phyloP scores from a whole-genome alignment of 257 asterid species.

The Primulina eburnea region DNA sequence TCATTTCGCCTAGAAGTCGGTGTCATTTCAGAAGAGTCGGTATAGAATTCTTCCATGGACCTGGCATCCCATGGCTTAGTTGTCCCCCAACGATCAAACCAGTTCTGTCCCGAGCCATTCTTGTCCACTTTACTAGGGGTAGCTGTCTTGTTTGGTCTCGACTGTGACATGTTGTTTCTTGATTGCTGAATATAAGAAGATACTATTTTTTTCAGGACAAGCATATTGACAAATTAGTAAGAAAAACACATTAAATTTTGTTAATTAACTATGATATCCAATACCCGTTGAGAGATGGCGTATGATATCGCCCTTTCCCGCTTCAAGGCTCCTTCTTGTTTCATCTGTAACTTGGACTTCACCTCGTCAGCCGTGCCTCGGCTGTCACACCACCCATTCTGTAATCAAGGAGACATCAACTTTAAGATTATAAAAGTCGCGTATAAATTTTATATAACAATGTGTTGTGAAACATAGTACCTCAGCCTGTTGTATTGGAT shows the following conservation, averaged over 20 bases:
- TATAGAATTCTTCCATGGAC: conserved; percentile 34
- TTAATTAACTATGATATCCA: not conserved
- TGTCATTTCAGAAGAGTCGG: conserved; percentile 32
- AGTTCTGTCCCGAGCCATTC: conserved; percentile 33
- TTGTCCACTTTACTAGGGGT: conserved; percentile 35
- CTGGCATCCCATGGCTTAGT: conserved; percentile 52
- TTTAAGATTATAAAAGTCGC: not conserved
- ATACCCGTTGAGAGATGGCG: conserved; percentile 52
- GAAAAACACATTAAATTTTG: not conserved
- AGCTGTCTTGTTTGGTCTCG: conserved; percentile 33
- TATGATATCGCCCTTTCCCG: conserved; percentile 85
- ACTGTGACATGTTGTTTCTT: conserved; percentile 32
- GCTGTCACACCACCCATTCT: conserved; percentile 89
- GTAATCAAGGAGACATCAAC: not conserved
- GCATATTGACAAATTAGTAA: not conserved
- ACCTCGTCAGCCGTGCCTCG: conserved; percentile 69
- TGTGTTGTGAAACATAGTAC: conserved; percentile 30
- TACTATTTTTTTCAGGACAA: not conserved
- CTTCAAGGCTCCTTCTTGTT: conserved; percentile 78
- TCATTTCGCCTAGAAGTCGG: conserved; percentile 30
- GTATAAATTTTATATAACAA: not conserved
- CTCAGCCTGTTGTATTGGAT: conserved; percentile 60
- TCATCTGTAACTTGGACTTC: conserved; percentile 70
- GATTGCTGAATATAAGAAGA: conserved; percentile 27
- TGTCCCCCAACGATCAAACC: conserved; percentile 89